Evolutionary conservation across 176 grass and related monocot species (phyloP), one percentile per base, ranked within the genome.

Genomic region (Lolium multiflorum): DNA sequence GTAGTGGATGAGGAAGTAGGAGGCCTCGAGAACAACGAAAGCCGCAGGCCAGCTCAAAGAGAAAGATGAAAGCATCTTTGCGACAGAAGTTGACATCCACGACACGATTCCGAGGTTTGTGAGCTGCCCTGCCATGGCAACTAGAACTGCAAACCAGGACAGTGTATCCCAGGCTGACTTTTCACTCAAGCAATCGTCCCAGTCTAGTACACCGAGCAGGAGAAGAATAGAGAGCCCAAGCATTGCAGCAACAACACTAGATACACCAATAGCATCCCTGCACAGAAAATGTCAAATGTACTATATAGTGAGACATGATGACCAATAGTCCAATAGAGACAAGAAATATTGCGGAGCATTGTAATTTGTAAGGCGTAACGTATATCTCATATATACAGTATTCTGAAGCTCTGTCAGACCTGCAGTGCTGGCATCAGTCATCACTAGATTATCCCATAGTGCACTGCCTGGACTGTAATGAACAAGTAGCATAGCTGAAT

Each of bases 141-240:
- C 93, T 72, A 98, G 72, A 85, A 98, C 89, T 1, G 93, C 91
- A 81, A 95, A 98, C 95, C 91, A 98, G 47, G 93, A 84, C 50
- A 93, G 81, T 13, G 91, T 98, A 89, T 98, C 95, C 95, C 95
- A 95, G 41, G 93, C 95, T 43, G 95, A 87, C 71, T 95, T 98
- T 79, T 98, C 95, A 74, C 79, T 95, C 69, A 98, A 77, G 88
- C 95, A 98, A 58, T 93, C 95, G 77, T 95, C 89, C 95, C 91
- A 98, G 24, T 98, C 79, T 73, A 95, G 74, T 69, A 98, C 93
- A 83, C 91, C 95, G 4, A 95, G 88, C 62, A 98, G 57, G 71
- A 98, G 93, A 85, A 98, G 95, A 83, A 92, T 89, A n/a, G 89
- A 98, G 68, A 93, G 88, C 9, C 95, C 91, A 85, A 98, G 93